Base-by-base conservation (phyloP, 176 grass and related monocot genomes). In the Guadua angustifolia region DNA sequence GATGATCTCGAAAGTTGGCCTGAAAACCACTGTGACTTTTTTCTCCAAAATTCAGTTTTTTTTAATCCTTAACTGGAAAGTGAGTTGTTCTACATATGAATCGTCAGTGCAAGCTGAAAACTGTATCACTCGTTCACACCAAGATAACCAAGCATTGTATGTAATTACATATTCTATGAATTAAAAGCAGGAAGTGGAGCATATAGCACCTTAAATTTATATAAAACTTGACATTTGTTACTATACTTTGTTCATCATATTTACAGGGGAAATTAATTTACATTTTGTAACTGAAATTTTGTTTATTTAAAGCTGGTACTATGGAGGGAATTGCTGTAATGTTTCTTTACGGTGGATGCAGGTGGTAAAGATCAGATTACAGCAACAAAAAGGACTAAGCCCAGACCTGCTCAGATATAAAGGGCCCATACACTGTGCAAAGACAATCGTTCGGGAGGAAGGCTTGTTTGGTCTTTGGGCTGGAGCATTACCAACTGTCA, bases 281-380 rank as follows among this genome's bases (percentile, higher is more conserved):
- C 26, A 50, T 61, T 79, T 71, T 78, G 33, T 11, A 26, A 42
- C 56, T 58, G 13, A 42, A 15, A 22, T 79, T 85, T 14, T 62
- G 32, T 64, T 66, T 46, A 6, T 51, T 74, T 32, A 8, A 79
- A 69, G 10, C 40, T 42, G 68, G 51, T 3, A 47, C 10, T 35
- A 5, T 42, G 1, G 17, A 42, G 26, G 12, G 11, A 74, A 67
- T n/a, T 51, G 33, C 18, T 73, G 17, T 90, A 21, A 52, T 56
- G 43, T 87, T 87, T 75, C 0, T 70, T 56, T 45, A 14, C 43
- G 66, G 7, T 83, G 40, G 40, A 80, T 79, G 38, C 85, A 95
- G 96, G 91, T 94, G 24, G 96, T 95, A 50, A 95, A 98, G 71
- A 98, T 98, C 47, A 92, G 93, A 83, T 79, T 95, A 10, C 93